These are phyloP conservation scores for Epicoccum sorghinum DNA, from an alignment of 2,329 filamentous ascomycete species.

Conservation along the genomic window DNA sequence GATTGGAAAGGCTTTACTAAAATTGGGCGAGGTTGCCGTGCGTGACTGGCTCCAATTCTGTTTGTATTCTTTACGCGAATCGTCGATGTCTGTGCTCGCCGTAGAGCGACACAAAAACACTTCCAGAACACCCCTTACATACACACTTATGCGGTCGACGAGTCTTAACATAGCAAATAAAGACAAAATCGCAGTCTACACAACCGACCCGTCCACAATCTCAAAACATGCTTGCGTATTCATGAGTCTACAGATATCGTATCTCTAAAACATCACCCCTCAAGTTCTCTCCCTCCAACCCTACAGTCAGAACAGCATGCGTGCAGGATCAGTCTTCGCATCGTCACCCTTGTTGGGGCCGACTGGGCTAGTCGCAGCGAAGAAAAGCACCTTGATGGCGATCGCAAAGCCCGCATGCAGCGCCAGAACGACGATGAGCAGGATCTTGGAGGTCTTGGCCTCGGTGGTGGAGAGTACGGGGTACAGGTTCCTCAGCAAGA, in stretches of 20 bases:
- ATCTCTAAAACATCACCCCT: neutral
- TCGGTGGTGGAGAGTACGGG: slow-evolving; percentile 93
- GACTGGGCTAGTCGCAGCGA: slow-evolving; percentile 65
- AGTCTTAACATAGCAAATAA: no score
- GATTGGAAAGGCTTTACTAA: no score
- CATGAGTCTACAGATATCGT: neutral
- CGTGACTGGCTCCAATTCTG: no score
- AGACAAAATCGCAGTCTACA: no score
- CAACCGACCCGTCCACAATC: no score
- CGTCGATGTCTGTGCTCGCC: no score
- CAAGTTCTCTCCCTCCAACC: neutral
- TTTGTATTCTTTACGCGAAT: no score
- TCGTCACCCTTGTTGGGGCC: slow-evolving; percentile 34
- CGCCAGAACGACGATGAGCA: slow-evolving; percentile 81
- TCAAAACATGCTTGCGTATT: neutral
- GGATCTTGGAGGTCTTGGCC: slow-evolving; percentile 84
- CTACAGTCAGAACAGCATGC: slow-evolving; percentile 23
- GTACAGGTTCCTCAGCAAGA: slow-evolving; percentile 52
- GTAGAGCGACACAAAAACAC: no score
- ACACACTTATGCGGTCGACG: no score
- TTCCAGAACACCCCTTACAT: no score
- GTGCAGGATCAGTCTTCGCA: slow-evolving; percentile 28
- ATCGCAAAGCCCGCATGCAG: slow-evolving; percentile 90
- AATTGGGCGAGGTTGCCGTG: no score
- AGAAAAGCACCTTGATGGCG: slow-evolving; percentile 96